Conservation (phyloP, 352 stramenopile genomes). For the Peronospora farinosa region DNA sequence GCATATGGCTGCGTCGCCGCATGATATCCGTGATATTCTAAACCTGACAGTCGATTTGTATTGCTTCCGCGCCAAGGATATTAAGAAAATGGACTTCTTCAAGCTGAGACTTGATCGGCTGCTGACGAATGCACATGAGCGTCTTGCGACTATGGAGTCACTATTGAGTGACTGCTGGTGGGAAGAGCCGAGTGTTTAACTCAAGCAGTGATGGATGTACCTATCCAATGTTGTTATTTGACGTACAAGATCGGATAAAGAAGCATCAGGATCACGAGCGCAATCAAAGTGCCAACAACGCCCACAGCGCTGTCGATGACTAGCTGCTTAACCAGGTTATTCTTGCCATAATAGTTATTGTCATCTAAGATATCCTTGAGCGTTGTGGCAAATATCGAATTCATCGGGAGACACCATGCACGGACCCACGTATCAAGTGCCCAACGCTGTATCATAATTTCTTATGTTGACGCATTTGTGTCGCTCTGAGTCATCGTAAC, state of each 20-base stretch:
- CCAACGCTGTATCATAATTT: constrained; percentile 48
- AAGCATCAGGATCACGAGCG: constrained; percentile 48
- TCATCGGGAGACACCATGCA: constrained; percentile 47
- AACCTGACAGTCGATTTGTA: constrained; percentile 79
- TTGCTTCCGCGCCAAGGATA: constrained; percentile 68
- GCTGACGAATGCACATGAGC: constrained; percentile 33
- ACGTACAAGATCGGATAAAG: constrained; percentile 58
- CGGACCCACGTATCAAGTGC: constrained; percentile 36
- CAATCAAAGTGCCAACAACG: constrained; percentile 60
- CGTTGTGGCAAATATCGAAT: constrained; percentile 45
- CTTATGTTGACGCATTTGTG: no score
- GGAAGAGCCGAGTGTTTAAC: constrained; percentile 54
- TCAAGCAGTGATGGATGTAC: background rate
- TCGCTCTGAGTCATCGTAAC: no score
- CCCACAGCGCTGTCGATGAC: constrained; percentile 64
- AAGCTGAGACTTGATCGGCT: constrained; percentile 50
- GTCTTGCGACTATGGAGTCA: constrained; percentile 42
- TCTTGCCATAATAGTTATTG: constrained; percentile 37
- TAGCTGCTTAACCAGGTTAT: constrained; percentile 59
- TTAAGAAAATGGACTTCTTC: constrained; percentile 78
- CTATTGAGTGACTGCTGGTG: constrained; percentile 64
- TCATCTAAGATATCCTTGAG: constrained; percentile 44
- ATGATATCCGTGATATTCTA: constrained; percentile 62
- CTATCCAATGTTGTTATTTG: background rate
- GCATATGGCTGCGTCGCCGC: constrained; percentile 42